Evolutionary conservation across 768 basidiomycete species (phyloP).

Genomic region (Tricholoma sp.): DNA sequence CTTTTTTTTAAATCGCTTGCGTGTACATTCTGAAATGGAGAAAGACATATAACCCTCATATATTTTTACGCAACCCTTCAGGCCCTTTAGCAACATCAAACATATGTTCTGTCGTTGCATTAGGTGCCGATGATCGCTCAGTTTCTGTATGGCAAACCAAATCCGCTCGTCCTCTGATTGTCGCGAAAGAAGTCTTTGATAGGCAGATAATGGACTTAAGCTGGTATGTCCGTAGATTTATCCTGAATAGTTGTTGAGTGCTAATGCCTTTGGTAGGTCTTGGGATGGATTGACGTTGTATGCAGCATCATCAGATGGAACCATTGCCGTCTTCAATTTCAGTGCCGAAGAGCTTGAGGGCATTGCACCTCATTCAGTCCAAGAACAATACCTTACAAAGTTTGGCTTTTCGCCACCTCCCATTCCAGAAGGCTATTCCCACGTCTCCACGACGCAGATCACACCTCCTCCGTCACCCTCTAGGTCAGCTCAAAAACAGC

Average conservation of each 20-base stretch:
- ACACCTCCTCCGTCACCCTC: conserved; percentile 50
- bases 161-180: conserved; percentile 83
- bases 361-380: conserved; percentile 66
- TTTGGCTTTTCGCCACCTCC: conserved; percentile 71
- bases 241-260: not conserved
- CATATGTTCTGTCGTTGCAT: conserved; percentile 87
- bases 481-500: conserved; percentile 17
- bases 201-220: conserved; percentile 92
- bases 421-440: conserved; percentile 67
- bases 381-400: conserved; percentile 75
- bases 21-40: not conserved
- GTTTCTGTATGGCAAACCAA: conserved; percentile 98
- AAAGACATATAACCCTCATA: conserved; percentile 89
- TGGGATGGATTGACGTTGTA: conserved; percentile 89
- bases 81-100: conserved; percentile 70
- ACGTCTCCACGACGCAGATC: conserved; percentile 31
- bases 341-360: conserved; percentile 76
- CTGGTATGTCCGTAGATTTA: conserved; percentile 54
- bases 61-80: conserved; percentile 76
- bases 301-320: conserved; percentile 94
- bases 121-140: conserved; percentile 90
- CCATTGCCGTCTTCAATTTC: conserved; percentile 85
- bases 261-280: conserved; percentile 53
- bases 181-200: conserved; percentile 91
- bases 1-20: not conserved